Evolutionary conservation across 371 early-diverging fungal species (phyloP).

Genomic region (Paraphysoderma sedebokerense): DNA sequence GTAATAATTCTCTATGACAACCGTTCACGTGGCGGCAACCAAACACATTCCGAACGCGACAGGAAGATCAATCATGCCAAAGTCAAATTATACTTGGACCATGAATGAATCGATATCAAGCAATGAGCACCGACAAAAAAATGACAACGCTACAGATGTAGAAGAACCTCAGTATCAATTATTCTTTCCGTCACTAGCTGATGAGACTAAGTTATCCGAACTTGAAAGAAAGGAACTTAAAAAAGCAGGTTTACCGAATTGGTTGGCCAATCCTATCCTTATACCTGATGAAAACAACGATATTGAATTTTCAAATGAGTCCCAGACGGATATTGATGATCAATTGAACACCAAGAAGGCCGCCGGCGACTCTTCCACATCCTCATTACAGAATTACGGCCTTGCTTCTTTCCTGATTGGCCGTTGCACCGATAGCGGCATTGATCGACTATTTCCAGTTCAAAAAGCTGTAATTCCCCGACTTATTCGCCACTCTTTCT

Average conservation of each 20-base stretch:
- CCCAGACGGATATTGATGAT: too few species aligned
- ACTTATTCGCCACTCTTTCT: too few species aligned
- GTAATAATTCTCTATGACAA: too few species aligned
- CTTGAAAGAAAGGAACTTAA: not conserved
- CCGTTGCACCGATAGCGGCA: not conserved
- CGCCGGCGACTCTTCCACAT: not conserved
- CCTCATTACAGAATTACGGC: not conserved
- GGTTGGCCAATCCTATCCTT: slow-evolving; percentile 1
- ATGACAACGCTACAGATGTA: too few species aligned
- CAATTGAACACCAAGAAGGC: not conserved
- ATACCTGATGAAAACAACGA: not conserved
- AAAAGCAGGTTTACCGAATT: not conserved
- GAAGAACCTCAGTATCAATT: not conserved
- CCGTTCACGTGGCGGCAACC: too few species aligned
- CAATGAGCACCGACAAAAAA: too few species aligned
- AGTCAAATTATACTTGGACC: too few species aligned
- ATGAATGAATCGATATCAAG: too few species aligned
- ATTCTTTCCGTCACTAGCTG: not conserved
- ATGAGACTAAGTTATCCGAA: not conserved
- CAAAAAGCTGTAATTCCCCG: not conserved
- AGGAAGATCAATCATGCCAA: too few species aligned
- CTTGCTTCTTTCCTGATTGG: not conserved
- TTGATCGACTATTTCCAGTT: not conserved
- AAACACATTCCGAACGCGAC: too few species aligned
- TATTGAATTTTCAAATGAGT: not conserved